phyloP scores from a whole-genome alignment of 148 eudicot genomes.

The Linanthus parryae region DNA sequence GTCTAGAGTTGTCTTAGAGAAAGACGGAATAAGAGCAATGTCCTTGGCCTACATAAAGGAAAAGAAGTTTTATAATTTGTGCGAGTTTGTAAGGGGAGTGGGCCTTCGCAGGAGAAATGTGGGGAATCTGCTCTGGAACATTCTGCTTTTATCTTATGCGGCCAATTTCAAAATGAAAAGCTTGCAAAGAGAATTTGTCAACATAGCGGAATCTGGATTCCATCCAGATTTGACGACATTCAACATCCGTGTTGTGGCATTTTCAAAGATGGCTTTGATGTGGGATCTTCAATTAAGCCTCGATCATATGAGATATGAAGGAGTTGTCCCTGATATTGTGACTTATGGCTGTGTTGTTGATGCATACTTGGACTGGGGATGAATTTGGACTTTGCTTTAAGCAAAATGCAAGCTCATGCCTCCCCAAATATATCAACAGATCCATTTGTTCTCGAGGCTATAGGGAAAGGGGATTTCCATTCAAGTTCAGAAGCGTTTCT shows the following conservation, averaged over 20 bases:
- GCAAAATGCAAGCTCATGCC: constrained; percentile 49
- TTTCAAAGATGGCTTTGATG: constrained; percentile 76
- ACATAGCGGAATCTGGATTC: constrained; percentile 76
- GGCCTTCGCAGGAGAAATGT: constrained; percentile 79
- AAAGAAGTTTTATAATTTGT: constrained; percentile 53
- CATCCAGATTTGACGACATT: constrained; percentile 69
- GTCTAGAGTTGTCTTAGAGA: constrained; percentile 61
- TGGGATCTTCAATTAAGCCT: constrained; percentile 94
- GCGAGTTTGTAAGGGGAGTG: constrained; percentile 63
- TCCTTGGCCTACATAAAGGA: constrained; percentile 51
- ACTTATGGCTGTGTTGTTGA: constrained; percentile 95
- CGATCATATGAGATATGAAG: constrained; percentile 73
- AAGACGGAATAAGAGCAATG: constrained; percentile 56
- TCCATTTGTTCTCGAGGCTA: constrained; percentile 56
- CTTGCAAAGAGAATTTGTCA: constrained; percentile 76
- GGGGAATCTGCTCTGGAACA: constrained; percentile 89
- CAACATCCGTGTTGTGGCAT: constrained; percentile 70
- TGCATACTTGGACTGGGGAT: constrained; percentile 74
- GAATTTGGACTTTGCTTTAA: constrained; percentile 70
- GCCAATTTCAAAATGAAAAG: constrained; percentile 94
- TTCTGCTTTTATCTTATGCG: constrained; percentile 79
- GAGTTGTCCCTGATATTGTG: constrained; percentile 80
- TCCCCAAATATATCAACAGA: constrained; percentile 49
- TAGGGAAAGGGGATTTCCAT: constrained; percentile 91
- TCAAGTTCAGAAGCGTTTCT: constrained; percentile 59